Conservation (phyloP, 345 rosid genomes). For the Microcos paniculata region DNA sequence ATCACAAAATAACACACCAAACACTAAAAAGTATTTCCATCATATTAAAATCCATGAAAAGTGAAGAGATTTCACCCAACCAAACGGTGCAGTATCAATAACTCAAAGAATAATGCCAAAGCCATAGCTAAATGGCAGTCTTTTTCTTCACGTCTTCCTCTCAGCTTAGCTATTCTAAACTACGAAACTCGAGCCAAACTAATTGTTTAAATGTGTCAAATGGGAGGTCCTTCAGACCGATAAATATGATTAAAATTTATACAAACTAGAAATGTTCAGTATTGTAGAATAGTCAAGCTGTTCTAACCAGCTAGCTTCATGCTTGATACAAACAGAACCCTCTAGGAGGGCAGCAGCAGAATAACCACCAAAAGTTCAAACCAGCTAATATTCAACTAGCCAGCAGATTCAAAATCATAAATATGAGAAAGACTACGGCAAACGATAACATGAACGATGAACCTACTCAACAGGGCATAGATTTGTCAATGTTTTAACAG, state of each 20-base stretch:
- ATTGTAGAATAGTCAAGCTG: too few relatives aligned
- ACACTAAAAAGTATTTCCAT: too few relatives aligned
- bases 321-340: neutral
- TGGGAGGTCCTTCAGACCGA: neutral
- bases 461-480: neutral
- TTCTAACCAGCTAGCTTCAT: too few relatives aligned
- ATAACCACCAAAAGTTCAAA: neutral
- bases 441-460: neutral
- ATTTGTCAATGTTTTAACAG: neutral
- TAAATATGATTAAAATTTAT: neutral
- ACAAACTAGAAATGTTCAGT: neutral
- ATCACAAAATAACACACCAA: too few relatives aligned
- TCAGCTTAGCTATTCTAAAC: neutral
- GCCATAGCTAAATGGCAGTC: neutral
- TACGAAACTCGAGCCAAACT: neutral
- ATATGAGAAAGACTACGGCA: neutral
- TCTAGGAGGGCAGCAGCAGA: neutral
- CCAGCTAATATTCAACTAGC: neutral
- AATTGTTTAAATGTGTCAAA: neutral
- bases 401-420: neutral
- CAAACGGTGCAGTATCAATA: neutral
- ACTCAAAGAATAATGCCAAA: constrained; percentile 1
- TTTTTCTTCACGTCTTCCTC: neutral
- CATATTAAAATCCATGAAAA: too few relatives aligned
- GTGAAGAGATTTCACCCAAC: too few relatives aligned